Evolutionary conservation across 108 stramenopile genomes (phyloP).

Genomic region (Discostella pseudostelligera): DNA sequence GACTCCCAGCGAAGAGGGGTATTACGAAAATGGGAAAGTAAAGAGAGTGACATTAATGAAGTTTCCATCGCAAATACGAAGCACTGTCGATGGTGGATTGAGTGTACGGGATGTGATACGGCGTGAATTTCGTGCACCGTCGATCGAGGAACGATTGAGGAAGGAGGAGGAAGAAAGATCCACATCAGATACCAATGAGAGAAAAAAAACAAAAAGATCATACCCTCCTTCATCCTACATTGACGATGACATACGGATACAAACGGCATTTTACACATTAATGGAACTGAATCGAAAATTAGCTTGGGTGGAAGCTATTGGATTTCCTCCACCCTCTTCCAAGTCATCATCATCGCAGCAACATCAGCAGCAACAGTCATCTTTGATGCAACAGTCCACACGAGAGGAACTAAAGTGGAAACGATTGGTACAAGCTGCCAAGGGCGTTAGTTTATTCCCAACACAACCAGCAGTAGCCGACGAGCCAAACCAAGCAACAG

Average conservation of each 20-base stretch:
- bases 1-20: slow-evolving; percentile 33
- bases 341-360: no score
- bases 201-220: not conserved
- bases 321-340: slow-evolving; percentile 8
- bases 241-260: slow-evolving; percentile 41
- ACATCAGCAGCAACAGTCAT: not conserved
- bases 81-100: slow-evolving; percentile 10
- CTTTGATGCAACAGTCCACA: not conserved
- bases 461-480: slow-evolving; percentile 6
- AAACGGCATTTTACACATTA: slow-evolving; percentile 70
- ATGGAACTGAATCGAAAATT: slow-evolving; percentile 77
- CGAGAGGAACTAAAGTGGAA: slow-evolving; percentile 11
- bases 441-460: slow-evolving; percentile 25
- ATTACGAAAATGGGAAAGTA: slow-evolving; percentile 27
- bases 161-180: not conserved
- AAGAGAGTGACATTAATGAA: slow-evolving; percentile 32
- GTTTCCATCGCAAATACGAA: slow-evolving; percentile 41
- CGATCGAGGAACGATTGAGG: slow-evolving; percentile 18
- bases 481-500: not conserved
- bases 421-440: slow-evolving; percentile 32
- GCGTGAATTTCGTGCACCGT: slow-evolving; percentile 68
- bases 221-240: slow-evolving; percentile 49
- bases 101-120: slow-evolving; percentile 54
- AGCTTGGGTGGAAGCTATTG: slow-evolving; percentile 53
- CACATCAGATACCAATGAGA: not conserved